phyloP scores from a whole-genome alignment of 2,329 filamentous ascomycete genomes.

The Ceratocystis lukuohia region DNA sequence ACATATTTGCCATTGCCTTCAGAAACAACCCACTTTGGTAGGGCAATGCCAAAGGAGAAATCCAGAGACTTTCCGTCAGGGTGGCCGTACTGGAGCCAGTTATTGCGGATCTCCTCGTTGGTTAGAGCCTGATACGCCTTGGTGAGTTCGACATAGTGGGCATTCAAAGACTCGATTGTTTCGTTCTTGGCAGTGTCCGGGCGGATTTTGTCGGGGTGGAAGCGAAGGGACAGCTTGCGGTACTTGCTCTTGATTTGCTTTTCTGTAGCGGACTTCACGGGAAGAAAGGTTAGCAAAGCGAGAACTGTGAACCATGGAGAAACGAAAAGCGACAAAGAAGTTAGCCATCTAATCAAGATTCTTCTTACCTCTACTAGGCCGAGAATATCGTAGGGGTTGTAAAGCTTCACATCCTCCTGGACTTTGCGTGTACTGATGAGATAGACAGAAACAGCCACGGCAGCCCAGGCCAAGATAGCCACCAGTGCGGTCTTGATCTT shows the following conservation, averaged over 20 bases:
- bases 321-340: background rate
- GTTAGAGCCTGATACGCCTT: constrained; percentile 98
- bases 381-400: constrained; percentile 94
- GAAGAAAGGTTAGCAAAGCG: constrained; percentile 16
- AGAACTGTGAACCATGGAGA: background rate
- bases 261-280: constrained; percentile 57
- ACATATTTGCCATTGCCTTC: constrained; percentile 95
- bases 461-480: constrained; percentile 61
- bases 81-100: constrained; percentile 90
- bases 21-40: constrained; percentile 82
- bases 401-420: constrained; percentile 47
- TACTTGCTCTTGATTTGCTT: constrained; percentile 88
- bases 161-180: constrained; percentile 70
- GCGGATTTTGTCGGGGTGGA: constrained; percentile 84
- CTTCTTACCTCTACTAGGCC: constrained; percentile 59
- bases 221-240: constrained; percentile 69
- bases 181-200: constrained; percentile 79
- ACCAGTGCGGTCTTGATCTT: constrained; percentile 72
- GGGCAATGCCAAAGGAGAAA: constrained; percentile 91
- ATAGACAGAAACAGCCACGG: constrained; percentile 86
- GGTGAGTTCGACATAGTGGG: constrained; percentile 83
- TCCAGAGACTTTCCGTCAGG: constrained; percentile 89
- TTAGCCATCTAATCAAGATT: constrained; percentile 21
- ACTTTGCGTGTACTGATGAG: constrained; percentile 51
- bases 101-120: constrained; percentile 92